These are phyloP conservation scores for Pleurotus salmoneostramineus DNA, from an alignment of 768 basidiomycete genomes.

Conservation along the genomic window DNA sequence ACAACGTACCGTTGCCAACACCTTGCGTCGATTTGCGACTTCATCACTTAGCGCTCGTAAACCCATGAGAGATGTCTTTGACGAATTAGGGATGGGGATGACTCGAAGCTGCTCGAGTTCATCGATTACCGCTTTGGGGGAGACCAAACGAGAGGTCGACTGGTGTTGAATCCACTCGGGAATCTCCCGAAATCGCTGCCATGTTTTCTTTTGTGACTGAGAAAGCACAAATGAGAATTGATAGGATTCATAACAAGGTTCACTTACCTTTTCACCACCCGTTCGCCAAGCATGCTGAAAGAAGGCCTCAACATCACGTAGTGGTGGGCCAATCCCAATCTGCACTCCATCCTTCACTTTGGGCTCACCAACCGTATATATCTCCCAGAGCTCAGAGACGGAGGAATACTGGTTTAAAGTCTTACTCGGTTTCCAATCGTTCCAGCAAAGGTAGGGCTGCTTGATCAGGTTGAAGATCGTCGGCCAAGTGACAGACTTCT, in stretches of 20 bases:
- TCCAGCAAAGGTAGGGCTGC: conserved; percentile 20
- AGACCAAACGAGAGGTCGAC: neutral
- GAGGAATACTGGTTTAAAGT: conserved; percentile 14
- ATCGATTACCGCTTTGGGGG: neutral
- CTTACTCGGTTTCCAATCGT: conserved; percentile 19
- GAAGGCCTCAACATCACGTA: conserved; percentile 17
- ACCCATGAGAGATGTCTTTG: neutral
- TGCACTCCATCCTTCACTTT: conserved; percentile 14
- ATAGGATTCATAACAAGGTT: neutral
- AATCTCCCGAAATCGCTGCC: conserved; percentile 10
- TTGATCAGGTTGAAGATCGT: conserved; percentile 18
- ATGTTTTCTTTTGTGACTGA: conserved; percentile 1
- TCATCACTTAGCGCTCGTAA: neutral
- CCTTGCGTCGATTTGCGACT: neutral
- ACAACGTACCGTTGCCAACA: no score
- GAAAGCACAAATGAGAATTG: neutral
- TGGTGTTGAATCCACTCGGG: conserved; percentile 9
- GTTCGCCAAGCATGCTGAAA: conserved; percentile 15
- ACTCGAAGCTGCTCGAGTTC: neutral
- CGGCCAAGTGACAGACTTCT: conserved; percentile 16
- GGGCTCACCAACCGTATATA: conserved; percentile 16
- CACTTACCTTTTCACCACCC: conserved; percentile 39
- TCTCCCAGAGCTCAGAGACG: conserved; percentile 15
- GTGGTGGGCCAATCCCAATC: conserved; percentile 21
- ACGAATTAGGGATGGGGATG: neutral